Base-by-base conservation (phyloP, 2,329 filamentous ascomycete genomes). In the Aspergillus hortae region DNA sequence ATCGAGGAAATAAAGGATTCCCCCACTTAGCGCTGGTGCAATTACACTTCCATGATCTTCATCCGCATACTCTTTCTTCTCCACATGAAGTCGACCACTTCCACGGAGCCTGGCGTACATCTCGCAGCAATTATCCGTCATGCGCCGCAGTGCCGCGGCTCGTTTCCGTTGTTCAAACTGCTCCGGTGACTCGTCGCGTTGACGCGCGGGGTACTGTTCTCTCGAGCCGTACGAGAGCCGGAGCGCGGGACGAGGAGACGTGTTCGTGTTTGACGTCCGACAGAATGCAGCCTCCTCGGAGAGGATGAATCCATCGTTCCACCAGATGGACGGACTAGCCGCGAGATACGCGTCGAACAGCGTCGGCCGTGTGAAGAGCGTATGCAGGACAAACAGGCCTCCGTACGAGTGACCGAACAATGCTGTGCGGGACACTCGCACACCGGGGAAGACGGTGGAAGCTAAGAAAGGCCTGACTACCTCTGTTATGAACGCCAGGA, bases 381-480 rank as follows among this genome's bases (percentile, higher is more conserved):
- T 64, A 52, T 79, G 74, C 3, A 80, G 65, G 0, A 70, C 64
- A 44, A 80, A 80, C 0, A 80, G 63, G 0, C 76, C 78, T 2
- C 76, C 77, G 23, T 77, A 78, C 0, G 77, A 80, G 51, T 80
- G 77, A 0, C 77, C 78, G 38, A 73, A 79, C 1, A 80, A 62
- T 0, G 74, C 78, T 45, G 74, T 74, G 21, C 69, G 68, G 1
- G 64, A 60, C 14, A 71, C 66, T 0, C 54, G 58, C 2, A 69
- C 58, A n/a, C 61, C 63, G 1, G 59, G 65, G 51, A 65, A 76
- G 23, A 54, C 64, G 23, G 14, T 61, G 40, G 35, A 61, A 45
- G 6, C 68, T 52, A 54, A 27, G 32, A 70, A 65, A 0, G 72
- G 64, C 47, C 71, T 71, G 2, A 57, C 41, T 2, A 78, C 64